Base-by-base conservation (phyloP, 805 yeast species). In the Starmerella bombicola region DNA sequence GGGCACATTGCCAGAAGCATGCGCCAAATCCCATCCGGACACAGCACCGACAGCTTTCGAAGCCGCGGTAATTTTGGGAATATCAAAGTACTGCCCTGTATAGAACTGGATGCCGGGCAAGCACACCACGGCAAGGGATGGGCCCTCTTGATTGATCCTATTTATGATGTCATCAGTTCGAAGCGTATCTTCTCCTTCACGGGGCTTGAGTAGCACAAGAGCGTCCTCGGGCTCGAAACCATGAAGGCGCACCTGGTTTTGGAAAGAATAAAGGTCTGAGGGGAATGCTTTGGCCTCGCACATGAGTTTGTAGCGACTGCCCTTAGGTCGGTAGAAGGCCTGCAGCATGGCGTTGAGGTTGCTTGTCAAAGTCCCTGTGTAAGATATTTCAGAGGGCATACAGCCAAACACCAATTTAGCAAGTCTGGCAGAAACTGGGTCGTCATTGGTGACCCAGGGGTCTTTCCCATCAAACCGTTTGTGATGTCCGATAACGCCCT, bases 21-120 rank as follows among this genome's bases (percentile, higher is more conserved):
- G 97, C 1, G 97, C 97, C 50, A 86, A 66, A 59, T 86, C 97
- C 95, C 95, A 86, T 1, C 95, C 96, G 1, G 71, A 63, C 26
- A 80, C 40, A 10, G 57, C 50, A 10, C 68, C 68, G 23, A 68
- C 20, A 62, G 71, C 43, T 42, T 81, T 77, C 4, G 79, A 85
- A 35, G 63, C 64, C 7, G 55, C 53, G 1, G 96, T 85, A 52
- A 86, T 83, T n/a, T 58, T 57, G 37, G 66, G 67, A 28, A 86
- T 80, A 37, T 83, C 82, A 53, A 86, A 85, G 20, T 68, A 65
- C 60, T 86, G 97, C 6, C 97, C 97, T 1, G 95, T 74, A 59
- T 85, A 88, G 63, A 78, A 86, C 56, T 86, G 97, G 44, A 86
- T 74, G 1, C 95, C 97, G 0, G 95, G 79, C 33, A 86, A 70